These are phyloP conservation scores for Lactuca saligna DNA, from an alignment of 129 eudicot genomes.

Conservation along the genomic window DNA sequence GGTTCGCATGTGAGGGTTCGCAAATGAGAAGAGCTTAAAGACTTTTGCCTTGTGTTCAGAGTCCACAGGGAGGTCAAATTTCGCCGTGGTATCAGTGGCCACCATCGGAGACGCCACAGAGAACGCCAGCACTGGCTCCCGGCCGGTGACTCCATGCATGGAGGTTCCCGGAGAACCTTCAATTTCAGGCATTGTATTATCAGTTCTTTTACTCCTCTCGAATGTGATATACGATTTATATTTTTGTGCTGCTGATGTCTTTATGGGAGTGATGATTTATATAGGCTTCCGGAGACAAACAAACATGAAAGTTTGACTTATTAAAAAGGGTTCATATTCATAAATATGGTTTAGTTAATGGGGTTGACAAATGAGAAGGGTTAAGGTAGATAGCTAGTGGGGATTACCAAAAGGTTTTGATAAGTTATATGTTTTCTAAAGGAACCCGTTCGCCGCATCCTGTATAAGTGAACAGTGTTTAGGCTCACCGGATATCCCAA, in stretches of 20 bases:
- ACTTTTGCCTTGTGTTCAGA: slow-evolving; percentile 58
- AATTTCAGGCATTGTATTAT: slow-evolving; percentile 30
- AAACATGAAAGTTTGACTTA: neutral
- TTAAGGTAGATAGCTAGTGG: slow-evolving; percentile 4
- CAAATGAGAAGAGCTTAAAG: slow-evolving; percentile 54
- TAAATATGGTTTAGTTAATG: neutral
- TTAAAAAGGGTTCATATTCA: neutral
- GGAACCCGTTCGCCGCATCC: slow-evolving; percentile 13
- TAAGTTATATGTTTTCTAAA: neutral
- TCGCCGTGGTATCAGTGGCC: slow-evolving; percentile 40
- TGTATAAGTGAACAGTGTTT: neutral
- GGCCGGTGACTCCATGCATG: slow-evolving; percentile 56
- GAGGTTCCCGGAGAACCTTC: slow-evolving; percentile 48
- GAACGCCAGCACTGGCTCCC: slow-evolving; percentile 42
- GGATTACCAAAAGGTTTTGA: slow-evolving; percentile 17
- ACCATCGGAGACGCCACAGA: slow-evolving; percentile 42
- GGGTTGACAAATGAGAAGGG: slow-evolving; percentile 13
- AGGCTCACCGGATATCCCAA: slow-evolving; percentile 9
- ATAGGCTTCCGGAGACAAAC: neutral
- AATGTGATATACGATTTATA: neutral
- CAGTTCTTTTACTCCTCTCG: neutral
- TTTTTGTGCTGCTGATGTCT: slow-evolving; percentile 4
- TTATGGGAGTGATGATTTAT: slow-evolving; percentile 1
- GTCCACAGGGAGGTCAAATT: slow-evolving; percentile 58
- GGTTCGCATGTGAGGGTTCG: slow-evolving; percentile 69